Evolutionary conservation across 192 early-diverging fungal species (phyloP).

Genomic region (Podila verticillata): DNA sequence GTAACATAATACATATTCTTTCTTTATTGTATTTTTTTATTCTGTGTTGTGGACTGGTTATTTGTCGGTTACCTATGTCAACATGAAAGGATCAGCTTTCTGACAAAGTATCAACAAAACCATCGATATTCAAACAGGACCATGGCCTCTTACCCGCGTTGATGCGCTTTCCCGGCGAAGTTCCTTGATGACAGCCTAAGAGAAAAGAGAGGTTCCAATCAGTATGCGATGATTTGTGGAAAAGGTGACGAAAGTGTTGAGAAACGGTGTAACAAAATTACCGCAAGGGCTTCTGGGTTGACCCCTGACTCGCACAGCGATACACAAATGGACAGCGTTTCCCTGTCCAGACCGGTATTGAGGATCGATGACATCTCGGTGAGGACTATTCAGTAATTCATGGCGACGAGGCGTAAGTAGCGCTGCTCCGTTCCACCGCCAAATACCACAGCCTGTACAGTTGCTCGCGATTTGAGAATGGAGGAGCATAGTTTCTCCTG

Average conservation of each 20-base stretch:
- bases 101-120: too few species aligned
- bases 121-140: too few species aligned
- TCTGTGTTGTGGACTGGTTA: too few species aligned
- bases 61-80: too few species aligned
- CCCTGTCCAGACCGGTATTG: slow-evolving; percentile 76
- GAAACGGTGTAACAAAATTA: slow-evolving; percentile 6
- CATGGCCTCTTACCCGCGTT: slow-evolving; percentile 19
- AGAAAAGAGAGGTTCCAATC: not conserved
- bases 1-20: too few species aligned
- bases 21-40: too few species aligned
- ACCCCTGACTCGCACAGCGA: slow-evolving; percentile 82
- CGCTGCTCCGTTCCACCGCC: not conserved
- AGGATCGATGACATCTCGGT: slow-evolving; percentile 79
- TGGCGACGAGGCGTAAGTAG: not conserved
- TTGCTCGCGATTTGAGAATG: not conserved
- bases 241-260: not conserved
- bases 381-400: slow-evolving; percentile 48
- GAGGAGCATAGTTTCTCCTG: not conserved
- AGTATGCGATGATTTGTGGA: too few species aligned
- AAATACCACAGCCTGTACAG: not conserved
- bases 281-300: slow-evolving; percentile 83
- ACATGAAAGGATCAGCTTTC: too few species aligned
- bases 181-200: slow-evolving; percentile 58
- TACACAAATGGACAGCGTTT: slow-evolving; percentile 77
- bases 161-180: slow-evolving; percentile 51